A percentile compares a stretch with the other conserved stretches of the same genome.
Evolutionary conservation across 2,329 filamentous ascomycete species (phyloP).

Genomic region (Harringtonia aguacate): DNA sequence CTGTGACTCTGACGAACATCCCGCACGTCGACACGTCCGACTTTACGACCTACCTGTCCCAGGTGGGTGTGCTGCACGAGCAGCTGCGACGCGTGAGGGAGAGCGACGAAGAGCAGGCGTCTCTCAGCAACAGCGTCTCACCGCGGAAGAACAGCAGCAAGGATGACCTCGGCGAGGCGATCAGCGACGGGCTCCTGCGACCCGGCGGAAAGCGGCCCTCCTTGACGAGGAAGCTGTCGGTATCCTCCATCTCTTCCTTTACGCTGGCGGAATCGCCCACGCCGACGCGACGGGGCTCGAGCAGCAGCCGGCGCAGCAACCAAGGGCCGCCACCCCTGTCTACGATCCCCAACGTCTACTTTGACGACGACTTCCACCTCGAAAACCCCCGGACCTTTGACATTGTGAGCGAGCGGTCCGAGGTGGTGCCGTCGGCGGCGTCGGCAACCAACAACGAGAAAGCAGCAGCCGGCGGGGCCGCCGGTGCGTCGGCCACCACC

Average conservation of each 20-base stretch:
- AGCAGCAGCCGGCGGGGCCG: neutral
- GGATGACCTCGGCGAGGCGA: conserved; percentile 29
- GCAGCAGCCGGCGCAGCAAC: conserved; percentile 44
- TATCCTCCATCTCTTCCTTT: conserved; percentile 28
- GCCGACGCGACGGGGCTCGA: conserved; percentile 31
- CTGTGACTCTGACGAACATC: conserved; percentile 83
- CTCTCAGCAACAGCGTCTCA: conserved; percentile 22
- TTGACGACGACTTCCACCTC: conserved; percentile 87
- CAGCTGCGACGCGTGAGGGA: conserved; percentile 78
- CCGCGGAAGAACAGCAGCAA: conserved; percentile 25
- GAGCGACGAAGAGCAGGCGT: conserved; percentile 51
- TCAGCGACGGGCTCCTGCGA: conserved; percentile 34
- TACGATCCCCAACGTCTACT: conserved; percentile 88
- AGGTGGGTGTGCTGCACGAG: conserved; percentile 82
- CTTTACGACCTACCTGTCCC: conserved; percentile 74
- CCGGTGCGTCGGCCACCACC: conserved; percentile 28
- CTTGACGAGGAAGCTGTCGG: conserved; percentile 29
- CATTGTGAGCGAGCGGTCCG: conserved; percentile 88
- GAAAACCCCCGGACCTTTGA: conserved; percentile 96
- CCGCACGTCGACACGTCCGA: conserved; percentile 66
- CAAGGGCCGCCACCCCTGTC: conserved; percentile 78
- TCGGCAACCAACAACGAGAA: conserved; percentile 40
- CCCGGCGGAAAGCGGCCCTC: conserved; percentile 30
- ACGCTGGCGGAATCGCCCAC: conserved; percentile 26
- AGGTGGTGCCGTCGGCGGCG: conserved; percentile 68